Evolutionary conservation across 2,329 filamentous ascomycete genomes (phyloP).

Genomic region (Fusarium incarnatum): DNA sequence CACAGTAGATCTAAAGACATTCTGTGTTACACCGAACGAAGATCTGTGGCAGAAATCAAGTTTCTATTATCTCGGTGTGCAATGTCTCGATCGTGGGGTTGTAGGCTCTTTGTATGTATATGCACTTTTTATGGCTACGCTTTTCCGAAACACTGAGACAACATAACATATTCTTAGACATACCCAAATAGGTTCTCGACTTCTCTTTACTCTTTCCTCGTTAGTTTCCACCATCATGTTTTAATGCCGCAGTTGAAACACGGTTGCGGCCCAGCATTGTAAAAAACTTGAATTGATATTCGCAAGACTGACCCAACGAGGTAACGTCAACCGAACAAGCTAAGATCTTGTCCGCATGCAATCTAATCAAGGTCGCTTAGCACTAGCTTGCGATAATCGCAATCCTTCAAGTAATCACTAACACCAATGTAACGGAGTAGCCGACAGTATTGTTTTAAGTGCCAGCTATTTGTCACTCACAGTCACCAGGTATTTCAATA

Average conservation of each 20-base stretch:
- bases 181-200: background rate
- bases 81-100: background rate
- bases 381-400: background rate
- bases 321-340: background rate
- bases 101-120: background rate
- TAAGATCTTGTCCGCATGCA: background rate
- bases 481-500: too few species aligned
- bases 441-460: background rate
- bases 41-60: background rate
- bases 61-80: background rate
- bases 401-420: background rate
- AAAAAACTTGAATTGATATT: background rate
- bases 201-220: background rate
- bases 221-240: background rate
- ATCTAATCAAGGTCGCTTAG: background rate
- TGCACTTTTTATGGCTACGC: background rate
- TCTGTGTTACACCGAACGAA: background rate
- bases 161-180: background rate
- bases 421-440: background rate
- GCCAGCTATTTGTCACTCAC: background rate
- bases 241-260: background rate
- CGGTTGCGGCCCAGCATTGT: background rate
- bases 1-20: background rate
- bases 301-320: background rate
- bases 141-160: background rate